These are phyloP conservation scores for Ophiostoma sp. DNA, from an alignment of 2,329 filamentous ascomycete genomes.

Conservation along the genomic window DNA sequence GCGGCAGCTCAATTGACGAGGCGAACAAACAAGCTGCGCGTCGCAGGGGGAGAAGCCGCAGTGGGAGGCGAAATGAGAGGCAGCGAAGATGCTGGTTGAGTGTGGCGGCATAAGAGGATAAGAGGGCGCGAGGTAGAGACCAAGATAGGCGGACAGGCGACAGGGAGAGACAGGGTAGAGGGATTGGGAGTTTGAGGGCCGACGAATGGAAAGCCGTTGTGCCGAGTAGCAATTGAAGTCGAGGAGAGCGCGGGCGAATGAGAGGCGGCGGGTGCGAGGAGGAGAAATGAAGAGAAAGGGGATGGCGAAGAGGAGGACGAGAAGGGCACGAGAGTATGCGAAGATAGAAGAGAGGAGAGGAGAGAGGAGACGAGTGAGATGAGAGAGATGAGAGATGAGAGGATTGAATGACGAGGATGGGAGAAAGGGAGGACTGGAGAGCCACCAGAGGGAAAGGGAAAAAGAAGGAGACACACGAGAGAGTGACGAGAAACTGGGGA, in stretches of 20 bases:
- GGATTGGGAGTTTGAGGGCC: neutral
- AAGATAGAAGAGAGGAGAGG: neutral
- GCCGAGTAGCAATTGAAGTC: constrained; percentile 1
- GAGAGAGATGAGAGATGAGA: neutral
- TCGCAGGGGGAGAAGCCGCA: neutral
- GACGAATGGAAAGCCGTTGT: neutral
- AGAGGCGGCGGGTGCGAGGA: neutral
- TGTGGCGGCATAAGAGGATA: neutral
- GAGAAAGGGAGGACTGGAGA: neutral
- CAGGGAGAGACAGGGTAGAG: neutral
- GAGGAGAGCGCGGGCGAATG: neutral
- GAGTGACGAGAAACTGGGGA: constrained; percentile 3
- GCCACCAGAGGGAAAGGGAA: neutral
- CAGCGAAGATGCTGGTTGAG: neutral
- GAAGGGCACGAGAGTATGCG: neutral
- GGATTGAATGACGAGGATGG: constrained; percentile 6
- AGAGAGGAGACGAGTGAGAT: neutral
- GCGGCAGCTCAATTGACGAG: neutral
- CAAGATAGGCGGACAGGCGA: neutral
- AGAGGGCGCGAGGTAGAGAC: neutral
- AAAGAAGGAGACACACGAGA: constrained; percentile 11
- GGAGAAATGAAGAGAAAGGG: neutral
- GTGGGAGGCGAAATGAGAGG: neutral
- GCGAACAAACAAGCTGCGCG: neutral
- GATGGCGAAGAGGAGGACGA: neutral